Base-by-base conservation (phyloP, 176 grass and related monocot genomes). In the Chloris gayana region DNA sequence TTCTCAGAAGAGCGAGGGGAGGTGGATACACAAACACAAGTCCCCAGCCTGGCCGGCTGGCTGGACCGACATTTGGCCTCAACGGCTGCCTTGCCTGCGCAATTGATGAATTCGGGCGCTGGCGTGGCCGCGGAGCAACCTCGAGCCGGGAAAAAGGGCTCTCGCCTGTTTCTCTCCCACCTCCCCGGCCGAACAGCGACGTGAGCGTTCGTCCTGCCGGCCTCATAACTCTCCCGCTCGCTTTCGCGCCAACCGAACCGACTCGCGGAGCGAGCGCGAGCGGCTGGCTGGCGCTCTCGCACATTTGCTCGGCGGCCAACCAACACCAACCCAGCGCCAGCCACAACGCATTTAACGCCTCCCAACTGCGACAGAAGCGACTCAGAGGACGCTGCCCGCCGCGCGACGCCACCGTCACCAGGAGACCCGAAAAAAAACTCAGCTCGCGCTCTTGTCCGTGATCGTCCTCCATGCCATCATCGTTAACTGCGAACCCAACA, bases 311-410 rank as follows among this genome's bases (percentile, higher is more conserved):
- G 51, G 38, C 86, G 18, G 76, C 59, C 82, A 64, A 67, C 77
- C 29, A 75, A 84, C 76, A 76, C 61, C 83, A 76, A 49, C 82
- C 64, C 64, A 64, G 44, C 82, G 82, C 70, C 82, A 80, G 64
- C 87, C 76, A 76, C 76, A 69, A 67, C 83, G 83, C 87, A 89
- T 85, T 89, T 85, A 89, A 89, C 77, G 77, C 87, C 82, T 72
- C 82, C 77, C 82, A 89, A 85, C 87, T 44, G 56, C 77, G 77
- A 32, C 67, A 42, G 45, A 7, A 32, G 30, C 78, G 25, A 29
- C 58, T 39, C 9, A 11, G 37, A 39, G 18, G 22, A 26, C 27
- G 41, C 62, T 39, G 61, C 59, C 42, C 15, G 41, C 71, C 32
- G 72, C 53, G 72, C 64, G 14, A 64, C 85, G 71, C 78, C 54